Base-by-base conservation (phyloP, 129 eudicot species). In the Flaveria bidentis region DNA sequence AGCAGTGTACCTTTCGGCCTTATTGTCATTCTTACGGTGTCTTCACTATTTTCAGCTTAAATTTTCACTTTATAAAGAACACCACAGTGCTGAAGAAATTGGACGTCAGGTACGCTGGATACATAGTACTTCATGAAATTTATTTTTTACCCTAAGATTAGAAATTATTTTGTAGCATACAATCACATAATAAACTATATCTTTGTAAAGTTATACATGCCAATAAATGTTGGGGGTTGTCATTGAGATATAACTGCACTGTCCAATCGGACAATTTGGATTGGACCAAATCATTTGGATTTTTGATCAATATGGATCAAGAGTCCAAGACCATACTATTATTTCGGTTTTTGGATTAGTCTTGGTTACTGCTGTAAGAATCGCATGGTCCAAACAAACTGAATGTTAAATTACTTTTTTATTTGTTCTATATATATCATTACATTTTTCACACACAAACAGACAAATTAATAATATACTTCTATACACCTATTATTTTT, bases 31-130 rank as follows among this genome's bases (percentile, higher is more conserved):
- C n/a, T 22, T 30, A 52, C 20, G 50, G 39, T 9, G 36, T 52
- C 20, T 52, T 73, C 22, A 39, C 16, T 5, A 49, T 18, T 78
- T 79, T 78, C 82, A 87, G 91, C 79, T 87, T 61, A 87, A 87
- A 73, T 79, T 83, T 53, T 73, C 78, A 41, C 68, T 87, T 68
- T 79, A 80, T 39, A 86, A 85, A 88, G 50, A 79, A 81, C 55
- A 74, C 80, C 63, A 56, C 85, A 85, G 57, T 65, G 89, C 92
- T 69, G 89, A 85, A 66, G 92, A 87, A 67, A 85, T 87, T 74
- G 89, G 92, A 41, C 81, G 85, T 20, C 92, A 87, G 92, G 92
- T 87, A 86, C 64, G 22, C 13, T 7, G 44, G 49, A 68, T 44
- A 13, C 55, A 52, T 47, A 67, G 53, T 22, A 36, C 22, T 61